Conservation (phyloP, 345 rosid species). For the Hevea brasiliensis region DNA sequence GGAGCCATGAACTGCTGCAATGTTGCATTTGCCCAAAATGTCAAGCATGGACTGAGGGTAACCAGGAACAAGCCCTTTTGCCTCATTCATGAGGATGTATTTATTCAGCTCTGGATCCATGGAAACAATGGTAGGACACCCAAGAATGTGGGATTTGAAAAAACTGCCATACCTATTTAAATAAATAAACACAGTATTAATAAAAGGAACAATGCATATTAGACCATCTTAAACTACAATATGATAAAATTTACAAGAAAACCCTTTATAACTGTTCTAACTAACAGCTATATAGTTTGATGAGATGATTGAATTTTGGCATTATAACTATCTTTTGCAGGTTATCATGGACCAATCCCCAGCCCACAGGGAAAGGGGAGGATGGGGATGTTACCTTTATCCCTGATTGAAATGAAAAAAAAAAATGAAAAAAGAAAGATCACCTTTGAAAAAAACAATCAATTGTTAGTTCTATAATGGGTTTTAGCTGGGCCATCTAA, state of each 20-base stretch:
- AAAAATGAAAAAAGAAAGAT: constrained; percentile 3
- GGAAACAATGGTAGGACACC: constrained; percentile 74
- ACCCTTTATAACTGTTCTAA: constrained; percentile 19
- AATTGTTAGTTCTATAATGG: neutral
- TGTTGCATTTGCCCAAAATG: constrained; percentile 68
- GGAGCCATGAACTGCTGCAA: constrained; percentile 80
- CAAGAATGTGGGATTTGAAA: constrained; percentile 81
- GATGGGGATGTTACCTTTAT: neutral
- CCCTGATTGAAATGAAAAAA: neutral
- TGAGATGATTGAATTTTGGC: constrained; percentile 14
- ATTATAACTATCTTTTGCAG: constrained; percentile 15
- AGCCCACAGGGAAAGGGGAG: constrained; percentile 9
- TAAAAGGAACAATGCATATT: neutral
- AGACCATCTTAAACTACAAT: neutral
- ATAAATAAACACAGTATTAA: neutral
- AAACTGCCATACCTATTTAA: constrained; percentile 63
- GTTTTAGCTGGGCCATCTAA: neutral
- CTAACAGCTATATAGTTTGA: neutral
- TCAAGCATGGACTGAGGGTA: constrained; percentile 85
- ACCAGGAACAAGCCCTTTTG: constrained; percentile 84
- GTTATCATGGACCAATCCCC: constrained; percentile 23
- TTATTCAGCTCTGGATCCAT: constrained; percentile 83
- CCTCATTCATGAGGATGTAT: constrained; percentile 75
- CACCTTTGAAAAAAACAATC: constrained; percentile 2
- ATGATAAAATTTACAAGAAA: constrained; percentile 30